Conservation (phyloP, 2,329 filamentous ascomycete species). For the Trichoderma breve region DNA sequence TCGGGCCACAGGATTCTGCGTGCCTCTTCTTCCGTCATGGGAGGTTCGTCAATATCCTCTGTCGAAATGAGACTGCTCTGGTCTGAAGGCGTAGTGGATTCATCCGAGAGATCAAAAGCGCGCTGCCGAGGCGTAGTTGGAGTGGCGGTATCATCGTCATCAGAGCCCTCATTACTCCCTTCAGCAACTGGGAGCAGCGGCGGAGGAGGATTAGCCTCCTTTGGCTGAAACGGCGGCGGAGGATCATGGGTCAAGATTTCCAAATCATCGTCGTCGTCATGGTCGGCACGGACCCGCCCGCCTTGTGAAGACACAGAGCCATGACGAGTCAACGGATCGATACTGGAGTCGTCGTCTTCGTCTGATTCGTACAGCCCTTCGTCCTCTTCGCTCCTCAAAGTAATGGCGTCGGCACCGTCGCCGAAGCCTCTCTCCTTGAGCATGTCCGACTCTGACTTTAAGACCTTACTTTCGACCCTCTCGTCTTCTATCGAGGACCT, state of each 20-base stretch:
- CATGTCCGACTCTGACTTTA: slow-evolving; percentile 31
- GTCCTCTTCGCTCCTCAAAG: slow-evolving; percentile 32
- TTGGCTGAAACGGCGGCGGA: slow-evolving; percentile 15
- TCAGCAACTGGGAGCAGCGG: slow-evolving; percentile 3
- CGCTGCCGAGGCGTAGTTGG: slow-evolving; percentile 19
- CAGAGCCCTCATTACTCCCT: neutral
- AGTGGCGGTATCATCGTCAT: slow-evolving; percentile 13
- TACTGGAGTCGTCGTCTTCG: slow-evolving; percentile 24
- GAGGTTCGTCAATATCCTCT: slow-evolving; percentile 31
- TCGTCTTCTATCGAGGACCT: slow-evolving; percentile 27
- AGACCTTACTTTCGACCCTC: slow-evolving; percentile 37
- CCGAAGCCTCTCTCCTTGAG: slow-evolving; percentile 29
- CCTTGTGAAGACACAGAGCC: slow-evolving; percentile 4
- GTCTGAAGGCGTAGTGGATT: slow-evolving; percentile 21
- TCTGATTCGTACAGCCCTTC: slow-evolving; percentile 28
- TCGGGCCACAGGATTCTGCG: slow-evolving; percentile 41
- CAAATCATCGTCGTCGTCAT: slow-evolving; percentile 16
- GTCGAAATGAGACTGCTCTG: slow-evolving; percentile 18
- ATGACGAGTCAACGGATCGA: neutral
- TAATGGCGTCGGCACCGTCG: slow-evolving; percentile 32
- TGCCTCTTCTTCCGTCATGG: slow-evolving; percentile 42
- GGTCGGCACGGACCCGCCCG: neutral
- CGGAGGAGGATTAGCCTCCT: slow-evolving; percentile 15
- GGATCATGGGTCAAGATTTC: slow-evolving; percentile 10
- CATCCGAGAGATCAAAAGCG: slow-evolving; percentile 20